These are phyloP conservation scores for Boehmeria nivea DNA, from an alignment of 306 rosid species.

Conservation along the genomic window DNA sequence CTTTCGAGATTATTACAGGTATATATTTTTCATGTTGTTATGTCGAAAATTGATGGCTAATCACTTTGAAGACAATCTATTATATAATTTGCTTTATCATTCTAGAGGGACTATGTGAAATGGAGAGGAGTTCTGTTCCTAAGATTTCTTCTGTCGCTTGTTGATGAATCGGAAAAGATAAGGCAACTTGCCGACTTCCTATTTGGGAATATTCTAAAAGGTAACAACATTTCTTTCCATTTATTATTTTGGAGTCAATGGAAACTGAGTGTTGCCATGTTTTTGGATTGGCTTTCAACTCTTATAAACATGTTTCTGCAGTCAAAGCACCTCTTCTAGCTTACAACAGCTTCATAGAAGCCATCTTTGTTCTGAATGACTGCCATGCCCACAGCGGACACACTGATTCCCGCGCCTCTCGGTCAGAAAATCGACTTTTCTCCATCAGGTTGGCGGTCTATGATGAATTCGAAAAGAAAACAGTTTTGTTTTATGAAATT, in stretches of 20 bases:
- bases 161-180: conserved; percentile 90
- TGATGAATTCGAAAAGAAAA: conserved; percentile 13
- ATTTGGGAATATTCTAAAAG: conserved; percentile 86
- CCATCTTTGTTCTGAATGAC: conserved; percentile 81
- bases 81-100: conserved; percentile 4
- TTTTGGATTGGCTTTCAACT: too few relatives aligned
- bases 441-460: conserved; percentile 59
- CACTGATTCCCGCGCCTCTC: conserved; percentile 45
- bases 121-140: conserved; percentile 97
- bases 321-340: conserved; percentile 90
- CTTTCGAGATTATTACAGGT: conserved; percentile 94
- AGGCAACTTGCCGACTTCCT: conserved; percentile 68
- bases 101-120: conserved; percentile 91
- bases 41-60: too few relatives aligned
- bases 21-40: neutral
- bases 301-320: conserved; percentile 30
- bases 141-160: conserved; percentile 90
- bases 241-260: neutral
- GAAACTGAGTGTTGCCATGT: conserved; percentile 15
- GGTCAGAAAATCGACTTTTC: conserved; percentile 52
- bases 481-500: conserved; percentile 9
- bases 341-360: conserved; percentile 88
- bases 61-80: too few relatives aligned
- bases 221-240: conserved; percentile 30
- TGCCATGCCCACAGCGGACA: conserved; percentile 64